phyloP scores from a whole-genome alignment of 805 yeast species.

The Cephaloascus albidus region DNA sequence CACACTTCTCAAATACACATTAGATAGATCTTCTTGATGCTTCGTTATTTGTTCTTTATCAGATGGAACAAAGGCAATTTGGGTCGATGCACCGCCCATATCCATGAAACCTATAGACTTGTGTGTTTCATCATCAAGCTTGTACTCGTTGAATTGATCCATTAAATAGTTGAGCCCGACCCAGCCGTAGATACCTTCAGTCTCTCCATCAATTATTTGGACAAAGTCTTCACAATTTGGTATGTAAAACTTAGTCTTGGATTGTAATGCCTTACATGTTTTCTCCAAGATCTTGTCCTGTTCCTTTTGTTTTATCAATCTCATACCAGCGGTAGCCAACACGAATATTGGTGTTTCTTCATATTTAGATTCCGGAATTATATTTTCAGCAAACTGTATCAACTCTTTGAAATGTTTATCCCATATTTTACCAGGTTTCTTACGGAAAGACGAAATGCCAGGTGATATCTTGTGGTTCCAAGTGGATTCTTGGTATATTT shows the following conservation, averaged over 20 bases:
- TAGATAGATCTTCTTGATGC: conserved; percentile 68
- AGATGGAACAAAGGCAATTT: conserved; percentile 85
- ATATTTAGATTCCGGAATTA: conserved; percentile 57
- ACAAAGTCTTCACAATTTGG: conserved; percentile 63
- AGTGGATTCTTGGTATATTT: conserved; percentile 46
- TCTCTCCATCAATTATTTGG: conserved; percentile 85
- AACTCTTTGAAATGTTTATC: conserved; percentile 56
- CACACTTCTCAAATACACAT: conserved; percentile 53
- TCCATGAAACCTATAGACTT: conserved; percentile 91
- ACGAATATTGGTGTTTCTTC: conserved; percentile 75
- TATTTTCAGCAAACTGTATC: conserved; percentile 55
- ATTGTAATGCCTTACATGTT: conserved; percentile 49
- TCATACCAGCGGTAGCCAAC: conserved; percentile 97
- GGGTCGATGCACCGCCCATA: conserved; percentile 99
- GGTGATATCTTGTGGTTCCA: conserved; percentile 76
- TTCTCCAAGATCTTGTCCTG: conserved; percentile 44
- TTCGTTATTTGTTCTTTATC: conserved; percentile 44
- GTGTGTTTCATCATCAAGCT: conserved; percentile 24
- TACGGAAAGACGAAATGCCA: conserved; percentile 69
- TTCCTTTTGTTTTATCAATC: conserved; percentile 52
- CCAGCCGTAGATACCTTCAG: conserved; percentile 97
- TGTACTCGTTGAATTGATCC: conserved; percentile 48
- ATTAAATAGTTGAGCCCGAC: conserved; percentile 78
- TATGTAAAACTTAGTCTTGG: conserved; percentile 46
- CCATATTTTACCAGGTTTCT: conserved; percentile 53